These are phyloP conservation scores for Fusarium sublunatum DNA, from an alignment of 2,329 filamentous ascomycete genomes.

Conservation along the genomic window DNA sequence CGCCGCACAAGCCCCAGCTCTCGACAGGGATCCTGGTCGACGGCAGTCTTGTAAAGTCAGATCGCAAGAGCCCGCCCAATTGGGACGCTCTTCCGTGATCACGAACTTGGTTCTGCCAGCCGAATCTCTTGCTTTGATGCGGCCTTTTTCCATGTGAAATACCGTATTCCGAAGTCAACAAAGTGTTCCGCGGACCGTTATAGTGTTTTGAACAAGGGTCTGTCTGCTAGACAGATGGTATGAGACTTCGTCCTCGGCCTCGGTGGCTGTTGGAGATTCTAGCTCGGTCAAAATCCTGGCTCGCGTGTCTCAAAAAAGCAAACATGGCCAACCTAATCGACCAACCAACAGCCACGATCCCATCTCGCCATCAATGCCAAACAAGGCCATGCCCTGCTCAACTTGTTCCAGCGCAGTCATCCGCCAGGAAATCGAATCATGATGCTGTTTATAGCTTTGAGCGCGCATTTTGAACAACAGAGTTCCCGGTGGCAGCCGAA, in stretches of 20 bases:
- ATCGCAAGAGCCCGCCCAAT: constrained; percentile 36
- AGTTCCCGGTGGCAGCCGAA: constrained; percentile 31
- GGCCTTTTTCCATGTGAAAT: neutral
- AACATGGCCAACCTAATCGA: constrained; percentile 31
- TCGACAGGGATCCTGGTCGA: constrained; percentile 38
- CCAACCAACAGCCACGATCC: constrained; percentile 34
- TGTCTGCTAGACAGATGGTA: constrained; percentile 14
- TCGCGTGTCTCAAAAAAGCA: constrained; percentile 43
- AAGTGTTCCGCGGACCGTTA: constrained; percentile 1
- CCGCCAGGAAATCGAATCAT: constrained; percentile 25
- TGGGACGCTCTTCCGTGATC: constrained; percentile 13
- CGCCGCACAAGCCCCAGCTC: constrained; percentile 39
- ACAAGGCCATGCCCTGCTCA: constrained; percentile 42
- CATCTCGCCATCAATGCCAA: constrained; percentile 23
- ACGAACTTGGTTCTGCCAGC: constrained; percentile 20
- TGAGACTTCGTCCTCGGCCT: constrained; percentile 28
- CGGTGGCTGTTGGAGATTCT: constrained; percentile 37
- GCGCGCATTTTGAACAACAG: constrained; percentile 12
- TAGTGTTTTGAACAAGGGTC: constrained; percentile 11
- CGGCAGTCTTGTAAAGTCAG: constrained; percentile 25
- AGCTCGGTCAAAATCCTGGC: constrained; percentile 28
- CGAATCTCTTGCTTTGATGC: constrained; percentile 12
- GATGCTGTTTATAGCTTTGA: constrained; percentile 14
- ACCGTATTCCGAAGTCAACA: constrained; percentile 4
- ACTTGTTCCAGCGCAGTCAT: constrained; percentile 24